Base-by-base conservation (phyloP, 1,139 yeast species). In the Saccharomyces hybrid region DNA sequence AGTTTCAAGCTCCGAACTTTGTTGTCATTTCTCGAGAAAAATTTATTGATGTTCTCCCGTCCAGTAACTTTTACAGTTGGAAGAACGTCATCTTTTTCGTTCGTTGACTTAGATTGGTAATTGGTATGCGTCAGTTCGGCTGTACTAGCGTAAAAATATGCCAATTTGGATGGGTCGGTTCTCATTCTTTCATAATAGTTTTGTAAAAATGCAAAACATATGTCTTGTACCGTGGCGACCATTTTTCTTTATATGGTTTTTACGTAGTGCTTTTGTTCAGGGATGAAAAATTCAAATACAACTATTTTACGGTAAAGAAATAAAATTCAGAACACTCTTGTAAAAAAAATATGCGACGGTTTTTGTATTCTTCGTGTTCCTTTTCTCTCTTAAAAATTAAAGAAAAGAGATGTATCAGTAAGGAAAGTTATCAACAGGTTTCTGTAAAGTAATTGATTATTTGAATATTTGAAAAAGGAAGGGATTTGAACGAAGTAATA, bases 1-100 rank as follows among this genome's bases (percentile, higher is more conserved):
- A 84, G 80, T 64, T 83, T 78, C 60, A 83, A 77, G 55, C 77
- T 76, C 49, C 73, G 71, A 51, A 75, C 70, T 53, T 69, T 70
- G 28, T 75, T 66, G 13, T 64, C 62, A 48, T 65, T 64, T 55
- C 71, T 62, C 55, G 66, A 58, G 55, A 75, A 76, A 55, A 75
- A 73, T 34, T 70, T 67, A 56, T 70, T 69, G 55, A 77, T 76
- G 49, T 67, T 68, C 6, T 68, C 70, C 46, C 66, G 67, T 5
- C 75, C 74, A 8, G 64, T 62, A 28, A 69, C 58, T 44, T 67
- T 66, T 4, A 67, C 64, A 4, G 72, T 64, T 16, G 70, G 64
- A 47, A 68, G 52, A 31, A 52, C 51, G 44, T 68, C 68, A 20
- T 63, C 58, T 31, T 65, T 62, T 11, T 70, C 67, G 20, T 66